Conservation (phyloP, 169 alveolate genomes). For the Babesia divergens region DNA sequence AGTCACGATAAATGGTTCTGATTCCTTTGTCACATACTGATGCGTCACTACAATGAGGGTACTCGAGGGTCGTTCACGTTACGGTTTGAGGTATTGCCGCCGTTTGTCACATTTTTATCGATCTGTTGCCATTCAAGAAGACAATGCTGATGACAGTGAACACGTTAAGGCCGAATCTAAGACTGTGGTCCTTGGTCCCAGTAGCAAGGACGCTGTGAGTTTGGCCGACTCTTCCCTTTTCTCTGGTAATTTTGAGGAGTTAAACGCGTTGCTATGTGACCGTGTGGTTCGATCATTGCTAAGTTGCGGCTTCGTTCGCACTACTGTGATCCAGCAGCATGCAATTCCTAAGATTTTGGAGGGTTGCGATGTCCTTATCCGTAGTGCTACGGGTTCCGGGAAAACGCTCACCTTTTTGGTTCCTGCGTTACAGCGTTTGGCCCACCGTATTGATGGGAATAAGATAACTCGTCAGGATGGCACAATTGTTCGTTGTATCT, state of each 20-base stretch:
- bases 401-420: constrained; percentile 97
- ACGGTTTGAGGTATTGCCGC: constrained; percentile 7
- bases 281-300: constrained; percentile 50
- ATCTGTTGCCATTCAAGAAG: background rate
- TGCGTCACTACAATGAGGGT: background rate
- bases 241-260: constrained; percentile 11
- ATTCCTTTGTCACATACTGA: too few relatives aligned
- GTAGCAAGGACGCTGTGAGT: constrained; percentile 19
- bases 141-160: background rate
- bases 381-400: constrained; percentile 98
- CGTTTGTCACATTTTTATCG: background rate
- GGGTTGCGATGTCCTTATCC: constrained; percentile 95
- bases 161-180: background rate
- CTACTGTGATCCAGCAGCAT: constrained; percentile 93
- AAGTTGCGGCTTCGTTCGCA: constrained; percentile 69
- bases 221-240: constrained; percentile 44
- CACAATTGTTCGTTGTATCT: constrained; percentile 15
- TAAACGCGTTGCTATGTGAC: constrained; percentile 10
- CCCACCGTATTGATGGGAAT: constrained; percentile 55
- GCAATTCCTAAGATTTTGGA: constrained; percentile 93
- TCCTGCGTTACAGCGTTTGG: constrained; percentile 94
- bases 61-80: constrained; percentile 16
- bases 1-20: too few relatives aligned
- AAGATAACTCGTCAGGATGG: constrained; percentile 62
- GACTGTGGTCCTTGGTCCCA: background rate